Base-by-base conservation (phyloP, 345 rosid genomes). In the Citropsis articulata region DNA sequence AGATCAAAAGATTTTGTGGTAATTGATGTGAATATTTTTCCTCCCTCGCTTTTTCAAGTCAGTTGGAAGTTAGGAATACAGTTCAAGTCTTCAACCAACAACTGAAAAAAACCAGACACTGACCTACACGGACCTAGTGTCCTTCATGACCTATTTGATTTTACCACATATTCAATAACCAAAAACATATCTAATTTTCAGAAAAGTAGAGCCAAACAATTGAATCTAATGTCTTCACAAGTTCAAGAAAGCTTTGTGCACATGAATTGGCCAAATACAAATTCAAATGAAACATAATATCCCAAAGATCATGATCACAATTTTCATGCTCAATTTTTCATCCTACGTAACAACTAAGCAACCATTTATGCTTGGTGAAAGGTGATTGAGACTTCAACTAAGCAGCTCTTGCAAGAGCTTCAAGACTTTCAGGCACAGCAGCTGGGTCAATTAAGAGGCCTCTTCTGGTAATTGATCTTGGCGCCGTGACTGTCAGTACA, bases 321-420 rank as follows among this genome's bases (percentile, higher is more conserved):
- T 21, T 13, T 36, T 21, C 24, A 10, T 35, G 18, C 8, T 36
- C 25, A 66, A 35, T 19, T 68, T 40, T 13, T 24, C 9, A 68
- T 24, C 19, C 21, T 63, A 4, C 19, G 6, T 25, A 1, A 35
- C 35, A 8, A 27, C 25, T 13, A 18, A 8, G 21, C 45, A 45
- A 22, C 55, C 10, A 2, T 4, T 6, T 28, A 48, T 38, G 30
- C 12, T 2, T 64, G 55, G 40, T 36, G n/a, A 38, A 56, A 59
- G 53, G 5, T 73, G 50, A 45, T 45, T 45, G 4, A 45, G 50
- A 13, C 18, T 45, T 13, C 50, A 13, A 3, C 87, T 86, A 92
- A 84, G 98, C 97, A 79, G 98, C 98, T 84, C 92, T 91, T 10
- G 98, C 98, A 82, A 88, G 88, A 75, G 87, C 83, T 76, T 88